phyloP scores from a whole-genome alignment of 768 basidiomycete species.

The Leucocoprinus leucothites region DNA sequence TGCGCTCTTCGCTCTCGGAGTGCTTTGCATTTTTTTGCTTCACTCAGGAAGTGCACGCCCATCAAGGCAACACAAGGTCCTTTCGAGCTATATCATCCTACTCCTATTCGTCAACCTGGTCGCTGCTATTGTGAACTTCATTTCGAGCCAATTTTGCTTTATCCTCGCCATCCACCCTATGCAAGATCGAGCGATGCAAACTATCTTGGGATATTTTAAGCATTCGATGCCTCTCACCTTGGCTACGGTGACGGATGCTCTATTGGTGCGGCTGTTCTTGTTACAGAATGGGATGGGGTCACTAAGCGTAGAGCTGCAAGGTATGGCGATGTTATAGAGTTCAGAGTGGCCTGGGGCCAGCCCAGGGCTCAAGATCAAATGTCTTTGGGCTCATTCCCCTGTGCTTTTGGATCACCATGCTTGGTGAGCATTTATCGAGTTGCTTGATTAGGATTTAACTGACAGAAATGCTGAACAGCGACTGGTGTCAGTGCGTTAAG shows the following conservation, averaged over 20 bases:
- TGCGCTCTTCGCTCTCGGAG: neutral
- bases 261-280: neutral
- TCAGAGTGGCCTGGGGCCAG: neutral
- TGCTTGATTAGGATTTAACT: neutral
- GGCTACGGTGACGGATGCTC: neutral
- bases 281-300: neutral
- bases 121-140: neutral
- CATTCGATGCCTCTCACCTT: neutral
- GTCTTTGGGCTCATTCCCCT: neutral
- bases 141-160: neutral
- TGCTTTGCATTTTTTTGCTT: neutral
- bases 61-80: neutral
- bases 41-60: neutral
- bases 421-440: neutral
- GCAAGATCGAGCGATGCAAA: neutral
- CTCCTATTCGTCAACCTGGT: neutral
- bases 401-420: neutral
- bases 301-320: neutral
- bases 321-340: constrained; percentile 1
- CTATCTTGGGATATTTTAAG: neutral
- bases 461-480: neutral
- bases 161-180: neutral
- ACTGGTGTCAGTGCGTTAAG: neutral
- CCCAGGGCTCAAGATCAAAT: neutral
- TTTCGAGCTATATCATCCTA: neutral